Evolutionary conservation across 2,329 filamentous ascomycete genomes (phyloP).

Genomic region (Lasiodiplodia theobromae): DNA sequence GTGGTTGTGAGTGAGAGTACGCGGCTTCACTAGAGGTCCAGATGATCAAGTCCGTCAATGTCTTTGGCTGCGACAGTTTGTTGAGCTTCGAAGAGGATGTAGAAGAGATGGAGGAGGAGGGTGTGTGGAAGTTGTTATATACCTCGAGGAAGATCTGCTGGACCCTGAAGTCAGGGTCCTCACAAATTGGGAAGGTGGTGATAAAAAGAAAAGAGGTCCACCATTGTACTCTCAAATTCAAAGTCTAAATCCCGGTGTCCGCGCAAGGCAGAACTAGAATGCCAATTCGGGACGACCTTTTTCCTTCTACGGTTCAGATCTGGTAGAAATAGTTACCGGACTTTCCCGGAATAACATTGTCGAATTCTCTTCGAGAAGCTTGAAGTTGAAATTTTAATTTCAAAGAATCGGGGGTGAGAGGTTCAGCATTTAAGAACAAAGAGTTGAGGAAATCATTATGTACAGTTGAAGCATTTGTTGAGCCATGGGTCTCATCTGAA

Average conservation of each 20-base stretch:
- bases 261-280: too few species aligned
- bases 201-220: not conserved
- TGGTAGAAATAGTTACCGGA: too few species aligned
- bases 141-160: not conserved
- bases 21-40: not conserved
- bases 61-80: not conserved
- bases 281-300: too few species aligned
- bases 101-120: not conserved
- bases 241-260: too few species aligned
- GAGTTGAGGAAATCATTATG: not conserved
- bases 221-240: not conserved
- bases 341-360: too few species aligned
- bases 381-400: too few species aligned
- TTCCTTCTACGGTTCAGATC: too few species aligned
- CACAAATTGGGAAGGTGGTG: not conserved
- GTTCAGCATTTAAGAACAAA: too few species aligned
- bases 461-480: not conserved
- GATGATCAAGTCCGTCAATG: not conserved
- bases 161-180: not conserved
- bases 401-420: too few species aligned
- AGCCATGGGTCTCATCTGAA: not conserved
- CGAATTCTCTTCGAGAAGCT: too few species aligned
- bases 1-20: too few species aligned
- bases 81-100: not conserved
- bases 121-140: not conserved